These are phyloP conservation scores for Aureobasidium musti DNA, from an alignment of 2,329 filamentous ascomycete genomes.

Conservation along the genomic window DNA sequence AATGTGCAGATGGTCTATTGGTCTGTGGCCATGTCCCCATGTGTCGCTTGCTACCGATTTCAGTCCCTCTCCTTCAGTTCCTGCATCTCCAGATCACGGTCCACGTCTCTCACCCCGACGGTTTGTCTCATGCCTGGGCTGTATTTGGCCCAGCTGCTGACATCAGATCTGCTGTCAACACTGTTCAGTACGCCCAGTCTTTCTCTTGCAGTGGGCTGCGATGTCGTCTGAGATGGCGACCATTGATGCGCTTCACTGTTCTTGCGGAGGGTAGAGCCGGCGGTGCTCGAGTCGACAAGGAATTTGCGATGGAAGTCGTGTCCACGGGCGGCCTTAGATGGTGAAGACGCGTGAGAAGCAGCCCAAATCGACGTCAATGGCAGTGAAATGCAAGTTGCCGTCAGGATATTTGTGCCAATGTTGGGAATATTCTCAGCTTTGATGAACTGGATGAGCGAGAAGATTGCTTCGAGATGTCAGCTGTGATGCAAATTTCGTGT, in stretches of 20 bases:
- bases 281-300: constrained; percentile 25
- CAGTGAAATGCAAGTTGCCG: constrained; percentile 62
- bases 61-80: constrained; percentile 26
- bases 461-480: constrained; percentile 53
- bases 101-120: not conserved
- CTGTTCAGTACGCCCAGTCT: constrained; percentile 24
- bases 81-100: constrained; percentile 33
- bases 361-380: constrained; percentile 70
- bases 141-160: constrained; percentile 1
- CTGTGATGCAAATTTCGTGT: not conserved
- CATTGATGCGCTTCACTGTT: constrained; percentile 6
- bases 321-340: constrained; percentile 25
- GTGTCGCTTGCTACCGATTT: not conserved
- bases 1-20: too few relatives aligned
- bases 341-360: constrained; percentile 40
- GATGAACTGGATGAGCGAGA: constrained; percentile 60
- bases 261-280: constrained; percentile 4
- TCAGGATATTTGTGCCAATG: constrained; percentile 57
- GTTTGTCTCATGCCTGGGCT: not conserved
- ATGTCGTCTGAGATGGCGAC: constrained; percentile 6
- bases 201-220: not conserved
- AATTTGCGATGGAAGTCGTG: constrained; percentile 31
- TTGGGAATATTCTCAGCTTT: constrained; percentile 50
- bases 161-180: constrained; percentile 10
- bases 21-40: not conserved